Evolutionary conservation across 352 stramenopile genomes (phyloP).

Genomic region (Thalassiosira exigua): DNA sequence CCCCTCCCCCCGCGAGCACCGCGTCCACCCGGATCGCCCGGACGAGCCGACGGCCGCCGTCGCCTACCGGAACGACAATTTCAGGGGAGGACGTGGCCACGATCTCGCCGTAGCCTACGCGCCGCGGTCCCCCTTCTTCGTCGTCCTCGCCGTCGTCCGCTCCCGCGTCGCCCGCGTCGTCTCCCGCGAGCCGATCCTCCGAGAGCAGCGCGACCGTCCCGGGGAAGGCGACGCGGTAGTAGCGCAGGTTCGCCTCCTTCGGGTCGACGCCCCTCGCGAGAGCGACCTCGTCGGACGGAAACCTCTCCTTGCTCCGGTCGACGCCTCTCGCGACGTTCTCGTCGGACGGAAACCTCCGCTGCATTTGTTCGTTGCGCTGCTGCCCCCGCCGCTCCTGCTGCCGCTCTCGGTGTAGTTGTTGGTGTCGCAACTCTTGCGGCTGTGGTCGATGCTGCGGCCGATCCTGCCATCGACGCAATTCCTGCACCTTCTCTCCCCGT

Average conservation of each 20-base stretch:
- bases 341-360: background rate
- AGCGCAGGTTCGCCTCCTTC: slow-evolving; percentile 24
- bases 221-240: slow-evolving; percentile 74
- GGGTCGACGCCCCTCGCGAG: background rate
- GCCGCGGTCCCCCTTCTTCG: too few relatives aligned
- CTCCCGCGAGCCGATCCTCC: slow-evolving; percentile 6
- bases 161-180: background rate
- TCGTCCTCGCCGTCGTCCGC: background rate
- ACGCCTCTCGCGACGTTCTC: background rate
- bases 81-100: slow-evolving; percentile 47
- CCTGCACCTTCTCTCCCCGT: too few relatives aligned
- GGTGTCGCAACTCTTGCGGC: too few relatives aligned
- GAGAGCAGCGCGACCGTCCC: slow-evolving; percentile 69
- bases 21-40: slow-evolving; percentile 66
- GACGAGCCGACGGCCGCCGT: slow-evolving; percentile 8
- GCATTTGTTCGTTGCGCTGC: too few relatives aligned
- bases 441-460: too few relatives aligned
- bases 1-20: slow-evolving; percentile 73
- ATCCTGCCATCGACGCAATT: too few relatives aligned
- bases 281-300: slow-evolving; percentile 1
- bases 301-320: background rate
- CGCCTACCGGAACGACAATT: slow-evolving; percentile 26
- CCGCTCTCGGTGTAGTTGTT: too few relatives aligned
- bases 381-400: too few relatives aligned
- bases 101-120: slow-evolving; percentile 75